A percentile compares a stretch with the other conserved stretches of the same genome.
These are phyloP conservation scores for Amoeboaphelidium protococcarum DNA, from an alignment of 371 early-diverging fungal species.

Conservation along the genomic window DNA sequence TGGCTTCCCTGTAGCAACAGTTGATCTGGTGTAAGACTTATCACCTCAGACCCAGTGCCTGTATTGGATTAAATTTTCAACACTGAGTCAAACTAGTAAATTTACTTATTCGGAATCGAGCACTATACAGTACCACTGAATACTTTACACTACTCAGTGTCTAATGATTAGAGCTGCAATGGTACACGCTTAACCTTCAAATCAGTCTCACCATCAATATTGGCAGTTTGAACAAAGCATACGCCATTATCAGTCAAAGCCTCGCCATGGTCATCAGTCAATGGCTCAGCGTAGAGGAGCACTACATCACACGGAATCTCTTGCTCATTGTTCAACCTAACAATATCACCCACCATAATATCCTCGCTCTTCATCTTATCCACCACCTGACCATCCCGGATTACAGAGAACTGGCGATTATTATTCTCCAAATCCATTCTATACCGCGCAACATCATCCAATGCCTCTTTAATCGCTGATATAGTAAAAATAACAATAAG, in stretches of 20 bases:
- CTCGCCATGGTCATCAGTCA: no score
- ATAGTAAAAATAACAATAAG: constrained; percentile 11
- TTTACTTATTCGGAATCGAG: not conserved
- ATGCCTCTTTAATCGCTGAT: constrained; percentile 15
- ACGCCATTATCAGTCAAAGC: constrained; percentile 1
- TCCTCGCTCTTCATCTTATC: constrained; percentile 3
- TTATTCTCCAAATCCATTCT: constrained; percentile 6
- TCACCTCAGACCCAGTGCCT: not conserved
- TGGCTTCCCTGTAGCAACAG: constrained; percentile 68
- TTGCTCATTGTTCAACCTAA: constrained; percentile 7
- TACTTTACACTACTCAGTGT: not conserved
- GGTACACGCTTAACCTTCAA: constrained; percentile 4
- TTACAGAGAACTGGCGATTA: not conserved
- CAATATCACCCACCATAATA: constrained; percentile 12
- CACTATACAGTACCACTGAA: not conserved
- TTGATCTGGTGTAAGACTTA: constrained; percentile 6
- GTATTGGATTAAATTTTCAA: not conserved
- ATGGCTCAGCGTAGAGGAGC: constrained; percentile 9
- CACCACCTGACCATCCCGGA: not conserved
- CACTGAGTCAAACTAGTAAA: not conserved
- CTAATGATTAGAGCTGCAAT: not conserved
- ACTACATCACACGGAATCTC: constrained; percentile 15
- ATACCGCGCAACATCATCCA: constrained; percentile 15
- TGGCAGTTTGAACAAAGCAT: constrained; percentile 15
- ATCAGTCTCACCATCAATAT: constrained; percentile 17